A percentile compares a stretch with the other conserved stretches of the same genome.
Conservation (phyloP, 2,329 filamentous ascomycete species). For the Cercospora sp. region DNA sequence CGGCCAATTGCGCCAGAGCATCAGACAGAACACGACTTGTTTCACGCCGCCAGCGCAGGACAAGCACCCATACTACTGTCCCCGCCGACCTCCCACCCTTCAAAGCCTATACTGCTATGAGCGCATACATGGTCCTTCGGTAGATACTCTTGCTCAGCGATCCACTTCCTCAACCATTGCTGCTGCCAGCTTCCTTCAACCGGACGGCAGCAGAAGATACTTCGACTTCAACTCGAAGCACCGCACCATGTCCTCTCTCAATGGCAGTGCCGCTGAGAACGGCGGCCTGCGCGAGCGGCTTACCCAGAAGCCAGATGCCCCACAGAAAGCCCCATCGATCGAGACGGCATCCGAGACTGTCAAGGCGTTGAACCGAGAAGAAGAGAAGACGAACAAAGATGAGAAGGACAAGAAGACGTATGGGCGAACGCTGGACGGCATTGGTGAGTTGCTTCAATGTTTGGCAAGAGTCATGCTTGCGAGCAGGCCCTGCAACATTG, state of each 20-base stretch:
- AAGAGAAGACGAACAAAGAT: slow-evolving; percentile 49
- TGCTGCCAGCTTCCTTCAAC: slow-evolving; percentile 22
- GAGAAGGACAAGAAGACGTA: slow-evolving; percentile 73
- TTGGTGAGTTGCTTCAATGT: slow-evolving; percentile 61
- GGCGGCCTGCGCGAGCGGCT: slow-evolving; percentile 51
- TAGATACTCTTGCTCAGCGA: slow-evolving; percentile 14
- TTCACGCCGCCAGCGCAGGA: slow-evolving; percentile 1
- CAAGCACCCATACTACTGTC: slow-evolving; percentile 2
- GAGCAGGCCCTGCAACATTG: neutral
- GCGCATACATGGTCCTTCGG: slow-evolving; percentile 16
- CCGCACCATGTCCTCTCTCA: slow-evolving; percentile 27
- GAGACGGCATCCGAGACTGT: slow-evolving; percentile 50
- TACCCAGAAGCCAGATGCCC: slow-evolving; percentile 37
- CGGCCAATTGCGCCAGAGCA: slow-evolving; percentile 9
- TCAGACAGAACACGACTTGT: slow-evolving; percentile 11
- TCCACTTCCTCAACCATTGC: slow-evolving; percentile 6
- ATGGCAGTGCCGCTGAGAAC: slow-evolving; percentile 28
- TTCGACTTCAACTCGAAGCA: slow-evolving; percentile 26
- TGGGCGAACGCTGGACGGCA: slow-evolving; percentile 87
- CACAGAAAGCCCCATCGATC: slow-evolving; percentile 35
- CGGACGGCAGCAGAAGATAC: slow-evolving; percentile 14
- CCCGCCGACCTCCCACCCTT: neutral
- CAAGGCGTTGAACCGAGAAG: slow-evolving; percentile 52
- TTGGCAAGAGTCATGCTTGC: slow-evolving; percentile 1
- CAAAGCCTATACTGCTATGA: slow-evolving; percentile 19